Percentiles rank a stretch among this genome's conserved stretches.
These are phyloP conservation scores for Arachnomyces sp. DNA, from an alignment of 2,329 filamentous ascomycete genomes.

Conservation along the genomic window DNA sequence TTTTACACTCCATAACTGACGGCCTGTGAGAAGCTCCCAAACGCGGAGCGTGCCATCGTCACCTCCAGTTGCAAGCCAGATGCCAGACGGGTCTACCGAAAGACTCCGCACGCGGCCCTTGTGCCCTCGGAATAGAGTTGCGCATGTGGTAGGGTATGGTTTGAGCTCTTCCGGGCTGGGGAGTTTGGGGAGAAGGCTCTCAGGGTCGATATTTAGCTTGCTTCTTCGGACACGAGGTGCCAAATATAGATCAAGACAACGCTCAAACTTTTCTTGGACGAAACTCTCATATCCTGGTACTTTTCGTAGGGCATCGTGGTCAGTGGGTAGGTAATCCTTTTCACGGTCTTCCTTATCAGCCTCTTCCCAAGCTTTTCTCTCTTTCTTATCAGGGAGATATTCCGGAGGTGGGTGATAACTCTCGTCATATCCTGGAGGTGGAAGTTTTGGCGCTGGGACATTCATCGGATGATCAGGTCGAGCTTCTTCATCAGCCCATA, in stretches of 20 bases:
- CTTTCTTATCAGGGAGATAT: constrained; percentile 79
- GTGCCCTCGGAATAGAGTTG: constrained; percentile 80
- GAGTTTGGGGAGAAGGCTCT: constrained; percentile 83
- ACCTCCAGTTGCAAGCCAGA: constrained; percentile 82
- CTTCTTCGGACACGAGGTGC: constrained; percentile 87
- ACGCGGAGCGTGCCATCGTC: constrained; percentile 88
- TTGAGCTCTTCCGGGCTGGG: constrained; percentile 88
- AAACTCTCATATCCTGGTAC: constrained; percentile 86
- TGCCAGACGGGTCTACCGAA: constrained; percentile 73
- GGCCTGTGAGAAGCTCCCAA: constrained; percentile 79
- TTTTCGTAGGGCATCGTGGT: constrained; percentile 75
- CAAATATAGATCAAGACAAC: constrained; percentile 89
- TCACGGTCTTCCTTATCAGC: constrained; percentile 84
- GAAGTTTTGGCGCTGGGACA: constrained; percentile 84
- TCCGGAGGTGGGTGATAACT: constrained; percentile 95
- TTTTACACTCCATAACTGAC: constrained; percentile 77
- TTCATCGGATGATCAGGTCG: constrained; percentile 84
- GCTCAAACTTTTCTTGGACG: constrained; percentile 92
- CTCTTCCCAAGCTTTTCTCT: constrained; percentile 77
- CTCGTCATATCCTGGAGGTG: constrained; percentile 87
- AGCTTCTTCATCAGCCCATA: constrained; percentile 89
- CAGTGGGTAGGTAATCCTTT: constrained; percentile 75
- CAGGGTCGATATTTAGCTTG: constrained; percentile 92
- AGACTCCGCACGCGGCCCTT: constrained; percentile 79
- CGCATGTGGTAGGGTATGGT: constrained; percentile 86